These are phyloP conservation scores for Dioscorea alata DNA, from an alignment of 106 monocot genomes.

Conservation along the genomic window DNA sequence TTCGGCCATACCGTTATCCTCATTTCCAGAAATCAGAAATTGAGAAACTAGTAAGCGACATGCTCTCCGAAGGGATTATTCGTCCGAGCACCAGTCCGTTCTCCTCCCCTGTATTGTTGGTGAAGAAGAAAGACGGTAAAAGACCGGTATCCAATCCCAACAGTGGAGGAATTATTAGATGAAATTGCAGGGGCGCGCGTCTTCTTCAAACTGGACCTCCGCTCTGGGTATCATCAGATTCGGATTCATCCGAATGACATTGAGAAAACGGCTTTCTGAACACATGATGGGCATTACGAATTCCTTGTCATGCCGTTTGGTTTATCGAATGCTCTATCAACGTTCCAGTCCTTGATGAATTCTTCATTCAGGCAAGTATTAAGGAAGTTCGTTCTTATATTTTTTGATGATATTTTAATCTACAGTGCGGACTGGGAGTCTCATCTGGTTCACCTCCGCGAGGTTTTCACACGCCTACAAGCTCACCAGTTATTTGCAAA, in stretches of 20 bases:
- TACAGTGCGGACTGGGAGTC: too few species aligned
- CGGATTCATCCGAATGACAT: background rate
- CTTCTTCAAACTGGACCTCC: background rate
- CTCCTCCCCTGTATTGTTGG: background rate
- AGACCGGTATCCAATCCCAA: background rate
- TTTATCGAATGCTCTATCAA: background rate
- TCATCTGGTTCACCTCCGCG: background rate
- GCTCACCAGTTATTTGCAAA: background rate
- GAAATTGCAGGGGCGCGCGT: background rate
- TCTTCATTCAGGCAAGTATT: background rate
- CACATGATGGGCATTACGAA: background rate
- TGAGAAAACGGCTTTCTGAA: background rate
- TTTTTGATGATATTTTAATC: constrained; percentile 1
- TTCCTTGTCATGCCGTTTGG: constrained; percentile 1
- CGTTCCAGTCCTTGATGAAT: background rate
- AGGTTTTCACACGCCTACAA: background rate
- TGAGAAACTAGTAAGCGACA: background rate
- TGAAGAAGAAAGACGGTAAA: constrained; percentile 2
- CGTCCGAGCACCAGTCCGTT: background rate
- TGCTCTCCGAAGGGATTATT: background rate
- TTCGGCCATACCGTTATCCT: background rate
- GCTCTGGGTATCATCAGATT: background rate
- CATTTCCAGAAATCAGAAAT: background rate
- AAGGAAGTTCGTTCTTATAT: background rate
- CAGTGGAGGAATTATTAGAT: background rate